These are phyloP conservation scores for Ceratocystis colombiana DNA, from an alignment of 2,329 filamentous ascomycete species.

Conservation along the genomic window DNA sequence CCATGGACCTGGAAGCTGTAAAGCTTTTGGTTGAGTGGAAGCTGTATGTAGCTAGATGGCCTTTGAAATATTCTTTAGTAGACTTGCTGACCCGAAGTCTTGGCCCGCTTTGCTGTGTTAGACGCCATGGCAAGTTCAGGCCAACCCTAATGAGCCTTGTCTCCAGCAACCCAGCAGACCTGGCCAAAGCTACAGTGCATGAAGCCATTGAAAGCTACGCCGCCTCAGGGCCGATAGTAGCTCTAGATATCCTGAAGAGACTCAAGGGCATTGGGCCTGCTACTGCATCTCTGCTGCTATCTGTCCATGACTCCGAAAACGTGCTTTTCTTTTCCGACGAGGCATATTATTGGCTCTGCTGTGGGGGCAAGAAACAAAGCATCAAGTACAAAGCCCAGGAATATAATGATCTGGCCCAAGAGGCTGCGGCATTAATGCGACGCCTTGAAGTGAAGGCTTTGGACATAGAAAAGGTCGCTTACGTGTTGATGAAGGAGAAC, in stretches of 20 bases:
- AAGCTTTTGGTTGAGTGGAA: slow-evolving; percentile 60
- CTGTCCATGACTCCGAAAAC: slow-evolving; percentile 48
- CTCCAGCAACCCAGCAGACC: slow-evolving; percentile 45
- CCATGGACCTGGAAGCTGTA: slow-evolving; percentile 49
- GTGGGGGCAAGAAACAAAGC: slow-evolving; percentile 38
- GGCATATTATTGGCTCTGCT: slow-evolving; percentile 61
- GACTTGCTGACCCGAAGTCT: not conserved
- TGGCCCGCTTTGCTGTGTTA: slow-evolving; percentile 28
- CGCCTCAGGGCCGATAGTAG: slow-evolving; percentile 35
- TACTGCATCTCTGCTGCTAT: slow-evolving; percentile 64
- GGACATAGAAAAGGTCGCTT: slow-evolving; percentile 61
- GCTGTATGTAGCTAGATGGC: slow-evolving; percentile 41
- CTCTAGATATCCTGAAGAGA: slow-evolving; percentile 45
- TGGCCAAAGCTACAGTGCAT: slow-evolving; percentile 40
- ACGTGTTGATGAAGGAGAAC: slow-evolving; percentile 36
- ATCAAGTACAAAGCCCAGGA: slow-evolving; percentile 64
- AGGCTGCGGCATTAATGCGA: slow-evolving; percentile 36
- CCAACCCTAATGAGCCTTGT: slow-evolving; percentile 52
- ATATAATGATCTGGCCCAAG: slow-evolving; percentile 47
- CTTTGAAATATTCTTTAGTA: not conserved
- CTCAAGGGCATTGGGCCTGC: slow-evolving; percentile 71
- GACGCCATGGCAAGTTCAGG: slow-evolving; percentile 53
- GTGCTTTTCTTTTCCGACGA: slow-evolving; percentile 75
- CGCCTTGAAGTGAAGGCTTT: slow-evolving; percentile 48
- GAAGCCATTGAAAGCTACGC: slow-evolving; percentile 43